Percentiles rank a stretch among this genome's conserved stretches.
phyloP scores from a whole-genome alignment of 2,329 filamentous ascomycete genomes.

The Exophiala viscosa region DNA sequence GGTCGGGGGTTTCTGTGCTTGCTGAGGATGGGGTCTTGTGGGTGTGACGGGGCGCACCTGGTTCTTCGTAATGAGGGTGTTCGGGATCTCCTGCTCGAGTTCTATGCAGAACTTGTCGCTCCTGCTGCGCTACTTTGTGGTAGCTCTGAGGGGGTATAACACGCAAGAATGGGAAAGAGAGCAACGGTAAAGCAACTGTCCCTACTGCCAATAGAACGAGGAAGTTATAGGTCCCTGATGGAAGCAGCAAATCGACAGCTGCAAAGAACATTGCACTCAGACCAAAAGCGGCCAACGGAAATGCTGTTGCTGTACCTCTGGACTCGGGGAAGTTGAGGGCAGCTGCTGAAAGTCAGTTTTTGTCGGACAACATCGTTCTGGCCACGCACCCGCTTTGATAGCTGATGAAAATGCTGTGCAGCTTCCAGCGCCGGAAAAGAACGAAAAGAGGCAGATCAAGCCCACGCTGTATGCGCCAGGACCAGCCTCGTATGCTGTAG shows the following conservation, averaged over 20 bases:
- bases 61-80: conserved; percentile 32
- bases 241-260: conserved; percentile 71
- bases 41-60: conserved; percentile 35
- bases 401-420: conserved; percentile 87
- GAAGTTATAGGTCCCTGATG: conserved; percentile 77
- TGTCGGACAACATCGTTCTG: not conserved
- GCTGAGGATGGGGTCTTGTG: conserved; percentile 30
- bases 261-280: conserved; percentile 97
- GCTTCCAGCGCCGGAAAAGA: conserved; percentile 80
- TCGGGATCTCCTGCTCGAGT: conserved; percentile 32
- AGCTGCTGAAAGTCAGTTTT: conserved; percentile 46
- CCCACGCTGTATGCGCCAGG: conserved; percentile 53
- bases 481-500: conserved; percentile 67
- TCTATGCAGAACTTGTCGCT: conserved; percentile 34
- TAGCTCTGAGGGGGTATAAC: conserved; percentile 55
- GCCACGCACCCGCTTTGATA: conserved; percentile 64
- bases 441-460: conserved; percentile 75
- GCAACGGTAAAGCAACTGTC: conserved; percentile 70
- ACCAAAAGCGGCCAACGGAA: conserved; percentile 88
- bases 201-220: conserved; percentile 75
- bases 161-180: conserved; percentile 79
- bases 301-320: conserved; percentile 88
- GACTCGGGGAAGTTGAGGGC: conserved; percentile 89
- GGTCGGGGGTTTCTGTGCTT: conserved; percentile 31
- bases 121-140: conserved; percentile 37